Conservation (phyloP, 257 asterid species). For the Solanum chiquidenum region DNA sequence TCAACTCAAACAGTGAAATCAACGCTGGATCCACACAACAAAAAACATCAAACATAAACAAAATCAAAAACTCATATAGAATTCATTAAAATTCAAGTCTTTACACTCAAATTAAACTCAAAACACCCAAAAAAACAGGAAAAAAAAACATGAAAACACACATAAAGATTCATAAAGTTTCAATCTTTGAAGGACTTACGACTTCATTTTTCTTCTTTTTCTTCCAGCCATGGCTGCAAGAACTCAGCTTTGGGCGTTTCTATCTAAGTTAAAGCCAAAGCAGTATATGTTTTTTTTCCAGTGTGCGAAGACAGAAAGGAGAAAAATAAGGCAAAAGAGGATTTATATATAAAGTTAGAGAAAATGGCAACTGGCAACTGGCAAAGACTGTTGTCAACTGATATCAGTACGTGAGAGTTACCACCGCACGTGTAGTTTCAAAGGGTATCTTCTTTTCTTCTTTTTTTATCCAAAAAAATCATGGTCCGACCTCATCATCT, state of each 20-base stretch:
- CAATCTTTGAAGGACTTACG: background rate
- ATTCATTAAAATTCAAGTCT: background rate
- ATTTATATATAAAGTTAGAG: background rate
- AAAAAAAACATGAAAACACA: background rate
- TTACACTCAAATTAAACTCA: background rate
- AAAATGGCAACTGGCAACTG: conserved; percentile 4
- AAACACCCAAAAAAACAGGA: background rate
- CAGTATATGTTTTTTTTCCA: background rate
- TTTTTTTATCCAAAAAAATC: background rate
- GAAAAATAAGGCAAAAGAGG: background rate
- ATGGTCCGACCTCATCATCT: background rate
- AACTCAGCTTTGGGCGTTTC: background rate
- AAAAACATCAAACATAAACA: background rate
- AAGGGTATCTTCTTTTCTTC: background rate
- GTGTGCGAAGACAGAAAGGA: background rate
- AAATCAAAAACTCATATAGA: background rate
- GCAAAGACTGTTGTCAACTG: background rate
- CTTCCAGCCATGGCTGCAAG: conserved; percentile 4
- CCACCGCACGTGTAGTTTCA: background rate
- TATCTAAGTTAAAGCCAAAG: background rate
- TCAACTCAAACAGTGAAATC: background rate
- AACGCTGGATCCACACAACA: background rate
- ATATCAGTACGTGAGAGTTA: background rate
- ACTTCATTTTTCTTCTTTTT: background rate
- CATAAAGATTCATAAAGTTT: background rate